Evolutionary conservation across 2,329 filamentous ascomycete species (phyloP).

Genomic region (Fusarium temperatum): DNA sequence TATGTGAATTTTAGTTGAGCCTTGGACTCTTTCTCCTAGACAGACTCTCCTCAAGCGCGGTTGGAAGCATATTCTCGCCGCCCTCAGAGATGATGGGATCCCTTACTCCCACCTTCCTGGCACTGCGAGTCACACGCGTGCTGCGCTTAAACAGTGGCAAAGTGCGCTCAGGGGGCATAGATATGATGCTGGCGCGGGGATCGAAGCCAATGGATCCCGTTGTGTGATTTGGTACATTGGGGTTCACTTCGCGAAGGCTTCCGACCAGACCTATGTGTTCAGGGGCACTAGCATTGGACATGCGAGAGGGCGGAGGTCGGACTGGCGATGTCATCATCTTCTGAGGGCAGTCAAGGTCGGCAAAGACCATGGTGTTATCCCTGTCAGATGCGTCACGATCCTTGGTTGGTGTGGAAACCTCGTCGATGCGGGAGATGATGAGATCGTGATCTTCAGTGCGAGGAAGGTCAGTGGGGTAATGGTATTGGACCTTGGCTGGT

Average conservation of each 20-base stretch:
- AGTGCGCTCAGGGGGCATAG: constrained; percentile 53
- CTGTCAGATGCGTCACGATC: constrained; percentile 44
- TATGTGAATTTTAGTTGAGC: constrained; percentile 47
- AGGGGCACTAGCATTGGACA: constrained; percentile 38
- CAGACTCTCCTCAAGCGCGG: constrained; percentile 56
- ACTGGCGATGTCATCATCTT: constrained; percentile 44
- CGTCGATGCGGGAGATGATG: constrained; percentile 55
- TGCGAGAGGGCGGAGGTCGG: constrained; percentile 46
- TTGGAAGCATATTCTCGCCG: constrained; percentile 60
- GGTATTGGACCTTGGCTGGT: constrained; percentile 81
- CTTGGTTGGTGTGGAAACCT: constrained; percentile 36
- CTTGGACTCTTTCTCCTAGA: constrained; percentile 65
- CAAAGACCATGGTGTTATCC: constrained; percentile 53
- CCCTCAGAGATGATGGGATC: constrained; percentile 53
- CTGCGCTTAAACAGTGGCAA: constrained; percentile 60
- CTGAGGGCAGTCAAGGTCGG: constrained; percentile 46
- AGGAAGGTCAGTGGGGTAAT: constrained; percentile 82
- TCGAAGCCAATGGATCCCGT: constrained; percentile 53
- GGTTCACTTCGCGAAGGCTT: constrained; percentile 66
- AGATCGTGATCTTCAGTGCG: constrained; percentile 67
- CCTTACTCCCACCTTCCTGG: constrained; percentile 42
- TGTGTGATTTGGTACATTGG: constrained; percentile 57
- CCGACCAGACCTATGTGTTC: constrained; percentile 47
- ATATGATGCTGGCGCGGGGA: constrained; percentile 53
- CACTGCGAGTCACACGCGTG: constrained; percentile 48